A percentile compares a stretch with the other conserved stretches of the same genome.
Conservation (phyloP, 768 basidiomycete species). For the Trametes cinnabarina region DNA sequence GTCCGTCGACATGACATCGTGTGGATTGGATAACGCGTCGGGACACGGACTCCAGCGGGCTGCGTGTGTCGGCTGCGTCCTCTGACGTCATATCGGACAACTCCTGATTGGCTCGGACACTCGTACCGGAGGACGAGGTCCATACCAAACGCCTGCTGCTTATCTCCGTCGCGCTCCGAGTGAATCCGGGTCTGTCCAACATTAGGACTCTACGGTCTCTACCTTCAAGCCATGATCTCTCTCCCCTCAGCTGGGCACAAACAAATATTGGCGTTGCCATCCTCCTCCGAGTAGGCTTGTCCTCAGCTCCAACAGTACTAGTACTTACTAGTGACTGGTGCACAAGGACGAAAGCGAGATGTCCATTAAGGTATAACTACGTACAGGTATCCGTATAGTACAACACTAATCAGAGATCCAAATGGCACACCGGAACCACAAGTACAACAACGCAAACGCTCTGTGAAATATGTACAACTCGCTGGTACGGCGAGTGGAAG, state of each 20-base stretch:
- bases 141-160: background rate
- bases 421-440: background rate
- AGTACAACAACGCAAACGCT: background rate
- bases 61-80: background rate
- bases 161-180: background rate
- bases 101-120: background rate
- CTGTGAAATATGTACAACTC: background rate
- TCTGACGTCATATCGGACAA: background rate
- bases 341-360: background rate
- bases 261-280: too few species aligned
- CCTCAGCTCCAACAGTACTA: too few species aligned
- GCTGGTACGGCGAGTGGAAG: background rate
- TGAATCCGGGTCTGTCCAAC: too few species aligned
- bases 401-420: too few species aligned
- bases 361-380: constrained; percentile 17
- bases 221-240: too few species aligned
- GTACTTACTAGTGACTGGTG: too few species aligned
- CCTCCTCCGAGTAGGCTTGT: too few species aligned
- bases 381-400: constrained; percentile 4
- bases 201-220: too few species aligned
- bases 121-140: background rate
- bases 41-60: background rate
- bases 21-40: background rate
- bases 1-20: background rate
- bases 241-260: too few species aligned